Evolutionary conservation across 2,329 filamentous ascomycete species (phyloP).

Genomic region (Fusarium multiceps): DNA sequence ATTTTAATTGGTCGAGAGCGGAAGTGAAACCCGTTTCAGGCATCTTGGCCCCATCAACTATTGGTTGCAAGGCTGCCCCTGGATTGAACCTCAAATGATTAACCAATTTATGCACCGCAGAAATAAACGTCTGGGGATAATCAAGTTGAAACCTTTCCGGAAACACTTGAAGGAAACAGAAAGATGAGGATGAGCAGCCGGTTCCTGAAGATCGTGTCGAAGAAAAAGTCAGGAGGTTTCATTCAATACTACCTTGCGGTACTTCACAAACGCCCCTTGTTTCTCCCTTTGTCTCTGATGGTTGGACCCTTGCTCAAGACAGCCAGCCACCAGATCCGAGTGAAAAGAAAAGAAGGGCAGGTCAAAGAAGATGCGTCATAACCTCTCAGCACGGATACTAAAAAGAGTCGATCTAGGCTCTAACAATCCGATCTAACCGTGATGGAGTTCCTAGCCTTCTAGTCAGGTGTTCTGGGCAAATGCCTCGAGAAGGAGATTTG

Average conservation of each 20-base stretch:
- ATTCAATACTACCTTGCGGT: not conserved
- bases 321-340: constrained; percentile 34
- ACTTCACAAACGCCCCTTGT: constrained; percentile 16
- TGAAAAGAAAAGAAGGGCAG: constrained; percentile 29
- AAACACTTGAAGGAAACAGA: constrained; percentile 33
- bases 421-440: constrained; percentile 20
- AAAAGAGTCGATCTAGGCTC: constrained; percentile 3
- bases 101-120: constrained; percentile 17
- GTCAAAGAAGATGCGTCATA: constrained; percentile 26
- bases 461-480: constrained; percentile 5
- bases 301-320: constrained; percentile 31
- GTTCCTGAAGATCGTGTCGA: constrained; percentile 29
- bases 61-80: constrained; percentile 24
- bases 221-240: constrained; percentile 4
- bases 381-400: not conserved
- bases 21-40: constrained; percentile 46
- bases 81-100: constrained; percentile 3
- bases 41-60: constrained; percentile 29
- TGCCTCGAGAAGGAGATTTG: constrained; percentile 29
- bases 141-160: constrained; percentile 33
- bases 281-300: constrained; percentile 23
- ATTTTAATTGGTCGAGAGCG: constrained; percentile 28
- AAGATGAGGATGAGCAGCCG: constrained; percentile 27
- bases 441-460: constrained; percentile 12
- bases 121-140: constrained; percentile 23